Percentiles rank a stretch among this genome's conserved stretches.
These are phyloP conservation scores for Solanum medicagineum DNA, from an alignment of 257 asterid species.

Conservation along the genomic window DNA sequence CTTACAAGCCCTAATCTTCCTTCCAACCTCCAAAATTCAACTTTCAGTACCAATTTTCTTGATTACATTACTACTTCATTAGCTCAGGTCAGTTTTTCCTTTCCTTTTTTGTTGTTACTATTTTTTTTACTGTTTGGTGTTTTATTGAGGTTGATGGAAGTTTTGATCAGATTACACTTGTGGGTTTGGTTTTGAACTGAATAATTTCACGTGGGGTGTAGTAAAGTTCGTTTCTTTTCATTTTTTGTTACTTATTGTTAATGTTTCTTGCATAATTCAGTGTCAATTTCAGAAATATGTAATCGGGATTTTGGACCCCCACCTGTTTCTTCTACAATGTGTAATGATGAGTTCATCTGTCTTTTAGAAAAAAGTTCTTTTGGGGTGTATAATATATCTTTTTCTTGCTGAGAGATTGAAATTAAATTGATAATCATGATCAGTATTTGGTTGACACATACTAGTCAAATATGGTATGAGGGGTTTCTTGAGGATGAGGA, in stretches of 20 bases:
- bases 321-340: background rate
- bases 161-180: background rate
- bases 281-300: background rate
- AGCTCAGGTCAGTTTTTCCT: background rate
- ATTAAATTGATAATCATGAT: background rate
- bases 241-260: background rate
- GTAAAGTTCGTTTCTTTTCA: background rate
- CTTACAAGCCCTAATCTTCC: slow-evolving; percentile 1
- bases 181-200: background rate
- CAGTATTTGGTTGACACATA: background rate
- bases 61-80: background rate
- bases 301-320: background rate
- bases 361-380: background rate
- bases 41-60: background rate
- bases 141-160: background rate
- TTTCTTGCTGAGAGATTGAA: background rate
- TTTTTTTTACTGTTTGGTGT: background rate
- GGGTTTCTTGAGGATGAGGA: background rate
- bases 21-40: background rate
- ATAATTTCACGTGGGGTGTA: background rate
- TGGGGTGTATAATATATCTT: background rate
- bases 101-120: background rate
- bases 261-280: background rate
- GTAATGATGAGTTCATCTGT: background rate
- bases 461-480: background rate